phyloP scores from a whole-genome alignment of 2,329 filamentous ascomycete genomes.

The Erysiphe pulchra region DNA sequence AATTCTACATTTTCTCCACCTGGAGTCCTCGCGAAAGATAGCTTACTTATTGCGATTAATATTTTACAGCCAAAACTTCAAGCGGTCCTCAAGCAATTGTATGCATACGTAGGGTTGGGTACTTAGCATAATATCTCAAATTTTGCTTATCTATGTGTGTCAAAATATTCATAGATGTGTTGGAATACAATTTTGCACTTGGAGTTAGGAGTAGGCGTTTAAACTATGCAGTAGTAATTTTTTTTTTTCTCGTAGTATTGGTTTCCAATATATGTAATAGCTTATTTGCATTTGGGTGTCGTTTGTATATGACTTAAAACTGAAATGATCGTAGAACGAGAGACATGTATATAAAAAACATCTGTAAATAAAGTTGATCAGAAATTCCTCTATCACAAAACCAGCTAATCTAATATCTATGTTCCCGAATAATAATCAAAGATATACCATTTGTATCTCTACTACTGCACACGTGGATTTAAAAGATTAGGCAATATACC shows the following conservation, averaged over 20 bases:
- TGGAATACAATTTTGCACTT: slow-evolving; percentile 8
- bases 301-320: not conserved
- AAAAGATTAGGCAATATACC: too few species aligned
- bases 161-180: slow-evolving; percentile 13
- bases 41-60: slow-evolving; percentile 38
- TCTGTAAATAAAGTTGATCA: not conserved
- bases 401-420: too few species aligned
- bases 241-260: not conserved
- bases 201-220: slow-evolving; percentile 9
- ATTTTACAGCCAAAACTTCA: slow-evolving; percentile 36
- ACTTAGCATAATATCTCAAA: slow-evolving; percentile 8
- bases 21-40: slow-evolving; percentile 39
- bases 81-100: slow-evolving; percentile 42
- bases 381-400: too few species aligned
- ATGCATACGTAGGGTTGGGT: slow-evolving; percentile 32
- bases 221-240: not conserved
- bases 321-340: not conserved
- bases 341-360: not conserved
- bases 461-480: too few species aligned
- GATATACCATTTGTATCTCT: too few species aligned
- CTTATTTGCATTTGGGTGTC: not conserved
- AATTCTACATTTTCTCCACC: slow-evolving; percentile 27
- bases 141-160: slow-evolving; percentile 9
- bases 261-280: not conserved
- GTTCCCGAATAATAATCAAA: too few species aligned